Evolutionary conservation across 768 basidiomycete genomes (phyloP).

Genomic region (Suillus weaverae): DNA sequence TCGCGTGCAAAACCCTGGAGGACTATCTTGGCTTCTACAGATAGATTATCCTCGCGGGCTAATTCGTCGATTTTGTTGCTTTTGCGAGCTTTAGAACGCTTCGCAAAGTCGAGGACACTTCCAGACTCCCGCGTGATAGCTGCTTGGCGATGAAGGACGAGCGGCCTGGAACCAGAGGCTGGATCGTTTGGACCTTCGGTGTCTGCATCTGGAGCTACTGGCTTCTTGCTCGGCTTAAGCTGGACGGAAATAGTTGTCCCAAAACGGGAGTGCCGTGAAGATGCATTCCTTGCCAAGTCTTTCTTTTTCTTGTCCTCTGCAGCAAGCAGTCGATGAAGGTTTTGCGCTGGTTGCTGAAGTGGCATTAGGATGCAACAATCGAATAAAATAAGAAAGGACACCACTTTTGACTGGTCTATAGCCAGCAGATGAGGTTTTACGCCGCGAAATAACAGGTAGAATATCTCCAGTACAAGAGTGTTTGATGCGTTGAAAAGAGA

Average conservation of each 20-base stretch:
- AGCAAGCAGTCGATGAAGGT: constrained; percentile 74
- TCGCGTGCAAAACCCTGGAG: constrained; percentile 69
- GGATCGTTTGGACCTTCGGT: constrained; percentile 13
- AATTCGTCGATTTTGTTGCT: constrained; percentile 66
- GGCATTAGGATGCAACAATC: constrained; percentile 15
- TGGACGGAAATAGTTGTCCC: constrained; percentile 91
- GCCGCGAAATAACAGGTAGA: constrained; percentile 87
- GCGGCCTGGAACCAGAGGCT: constrained; percentile 43
- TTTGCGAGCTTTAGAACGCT: constrained; percentile 61
- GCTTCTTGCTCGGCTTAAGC: constrained; percentile 58
- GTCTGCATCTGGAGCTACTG: constrained; percentile 18
- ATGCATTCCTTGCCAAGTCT: constrained; percentile 50
- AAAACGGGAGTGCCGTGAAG: constrained; percentile 92
- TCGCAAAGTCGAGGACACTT: constrained; percentile 68
- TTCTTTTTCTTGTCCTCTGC: constrained; percentile 69
- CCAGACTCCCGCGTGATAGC: constrained; percentile 72
- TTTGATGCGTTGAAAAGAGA: constrained; percentile 86
- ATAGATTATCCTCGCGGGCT: constrained; percentile 64
- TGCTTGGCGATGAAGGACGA: constrained; percentile 84
- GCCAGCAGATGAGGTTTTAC: constrained; percentile 62
- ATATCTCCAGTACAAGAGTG: constrained; percentile 87
- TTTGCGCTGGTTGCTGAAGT: constrained; percentile 62
- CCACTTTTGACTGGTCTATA: constrained; percentile 65
- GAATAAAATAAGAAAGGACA: constrained; percentile 2
- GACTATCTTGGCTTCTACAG: constrained; percentile 58